Evolutionary conservation across 495 filamentous ascomycete species (phyloP), one percentile per base, ranked within the genome.

Genomic region (Chaetomium fimeti): DNA sequence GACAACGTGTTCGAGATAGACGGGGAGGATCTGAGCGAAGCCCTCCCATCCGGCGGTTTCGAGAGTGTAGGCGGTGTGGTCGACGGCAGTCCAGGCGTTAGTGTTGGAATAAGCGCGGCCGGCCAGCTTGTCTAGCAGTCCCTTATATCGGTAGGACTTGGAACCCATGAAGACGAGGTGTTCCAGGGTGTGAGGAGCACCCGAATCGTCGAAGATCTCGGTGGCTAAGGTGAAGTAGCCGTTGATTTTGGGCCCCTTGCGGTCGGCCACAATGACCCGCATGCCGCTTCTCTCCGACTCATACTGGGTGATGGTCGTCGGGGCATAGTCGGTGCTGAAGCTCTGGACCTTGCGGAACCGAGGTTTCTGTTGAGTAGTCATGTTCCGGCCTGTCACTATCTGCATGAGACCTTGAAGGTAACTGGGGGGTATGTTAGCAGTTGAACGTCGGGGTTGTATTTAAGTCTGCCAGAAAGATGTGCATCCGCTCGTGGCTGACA

Each of bases 151-250:
- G 78, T 95, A 98, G 75, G 84, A 92, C 73, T 91, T 92, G 28
- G 94, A 98, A 12, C 94, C 94, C 94, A 98, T 98, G 74, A 99
- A 99, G 68, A 91, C 85, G 13, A 99, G 79, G 80, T 99, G 94
- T 80, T 99, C 94, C 29, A 99, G 80, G 1, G 94, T 99, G 73
- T 98, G 94, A 3, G 94, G 94, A 8, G 94, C 88, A 20, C 94
- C 94, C 8, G 93, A 97, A 72, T 98, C 92, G 76, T 98, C 94
- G 66, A 94, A 89, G 68, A 99, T 97, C 75, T 99, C 94, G 11
- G 95, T 99, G 29, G 95, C 94, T 52, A 99, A 83, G 49, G 93
- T 85, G 76, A 99, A 98, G 74, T 92, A 96, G 15, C 94, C 95
- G 64, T 91, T 87, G 57, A 98, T 85, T 74, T 96, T 99, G 12